These are phyloP conservation scores for Terana coerulea DNA, from an alignment of 768 basidiomycete species.

Conservation along the genomic window DNA sequence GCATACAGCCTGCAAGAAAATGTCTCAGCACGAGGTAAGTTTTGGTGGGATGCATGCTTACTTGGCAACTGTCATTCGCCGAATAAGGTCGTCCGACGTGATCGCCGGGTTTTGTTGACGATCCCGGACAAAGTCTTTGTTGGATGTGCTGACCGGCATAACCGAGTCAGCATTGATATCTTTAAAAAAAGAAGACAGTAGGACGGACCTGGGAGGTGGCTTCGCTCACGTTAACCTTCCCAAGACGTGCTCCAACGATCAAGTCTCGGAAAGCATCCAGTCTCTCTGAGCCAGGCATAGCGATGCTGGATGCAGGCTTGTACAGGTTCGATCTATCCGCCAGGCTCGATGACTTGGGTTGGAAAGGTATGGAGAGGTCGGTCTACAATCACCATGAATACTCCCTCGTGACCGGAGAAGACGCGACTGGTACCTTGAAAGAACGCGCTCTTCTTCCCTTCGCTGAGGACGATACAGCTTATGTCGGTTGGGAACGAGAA, in stretches of 20 bases:
- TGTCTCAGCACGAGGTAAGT: constrained; percentile 1
- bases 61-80: constrained; percentile 68
- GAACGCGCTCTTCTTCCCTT: constrained; percentile 68
- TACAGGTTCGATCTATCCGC: constrained; percentile 38
- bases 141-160: constrained; percentile 57
- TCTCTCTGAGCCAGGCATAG: constrained; percentile 42
- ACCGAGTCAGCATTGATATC: not conserved
- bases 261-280: constrained; percentile 55
- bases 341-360: constrained; percentile 18
- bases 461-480: constrained; percentile 55
- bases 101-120: constrained; percentile 35
- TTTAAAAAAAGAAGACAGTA: not conserved
- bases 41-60: constrained; percentile 27
- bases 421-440: constrained; percentile 50
- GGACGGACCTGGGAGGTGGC: constrained; percentile 53
- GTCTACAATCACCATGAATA: constrained; percentile 42
- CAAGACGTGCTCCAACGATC: constrained; percentile 57
- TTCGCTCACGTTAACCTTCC: constrained; percentile 50
- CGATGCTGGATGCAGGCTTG: constrained; percentile 40
- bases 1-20: constrained; percentile 50
- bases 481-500: constrained; percentile 74
- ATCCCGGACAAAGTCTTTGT: constrained; percentile 61
- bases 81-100: constrained; percentile 61
- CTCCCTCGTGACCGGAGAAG: not conserved
- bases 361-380: constrained; percentile 49